Evolutionary conservation across 306 rosid genomes (phyloP).

Genomic region (Inga laurina): DNA sequence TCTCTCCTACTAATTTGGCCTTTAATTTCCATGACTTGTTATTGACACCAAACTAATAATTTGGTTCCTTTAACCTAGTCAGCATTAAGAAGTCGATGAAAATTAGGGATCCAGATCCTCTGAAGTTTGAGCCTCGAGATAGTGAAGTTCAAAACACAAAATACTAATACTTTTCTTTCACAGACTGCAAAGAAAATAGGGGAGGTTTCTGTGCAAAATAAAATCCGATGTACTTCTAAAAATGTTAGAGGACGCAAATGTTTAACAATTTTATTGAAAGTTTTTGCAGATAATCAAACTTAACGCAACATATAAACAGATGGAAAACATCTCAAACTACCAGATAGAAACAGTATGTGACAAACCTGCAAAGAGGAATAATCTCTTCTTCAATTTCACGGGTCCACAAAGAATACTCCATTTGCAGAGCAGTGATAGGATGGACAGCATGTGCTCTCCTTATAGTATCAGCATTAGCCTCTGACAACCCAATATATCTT

Average conservation of each 20-base stretch:
- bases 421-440: slow-evolving; percentile 75
- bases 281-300: slow-evolving; percentile 1
- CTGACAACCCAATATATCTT: slow-evolving; percentile 56
- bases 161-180: not conserved
- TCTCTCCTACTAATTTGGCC: not conserved
- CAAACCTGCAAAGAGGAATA: slow-evolving; percentile 70
- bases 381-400: slow-evolving; percentile 70
- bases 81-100: not conserved
- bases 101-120: not conserved
- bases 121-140: not conserved
- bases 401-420: slow-evolving; percentile 72
- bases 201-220: not conserved
- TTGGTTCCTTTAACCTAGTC: not conserved
- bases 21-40: not conserved
- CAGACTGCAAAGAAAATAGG: not conserved
- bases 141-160: not conserved
- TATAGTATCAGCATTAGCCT: slow-evolving; percentile 63
- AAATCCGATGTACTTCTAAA: not conserved
- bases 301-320: slow-evolving; percentile 5
- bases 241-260: not conserved
- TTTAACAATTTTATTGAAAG: not conserved
- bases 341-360: not conserved
- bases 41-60: not conserved
- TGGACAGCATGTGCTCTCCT: slow-evolving; percentile 71
- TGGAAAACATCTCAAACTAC: slow-evolving; percentile 1